Percentiles rank a stretch among this genome's conserved stretches.
Evolutionary conservation across 164 flowering plant species (phyloP).

Genomic region (Buxus sempervirens): DNA sequence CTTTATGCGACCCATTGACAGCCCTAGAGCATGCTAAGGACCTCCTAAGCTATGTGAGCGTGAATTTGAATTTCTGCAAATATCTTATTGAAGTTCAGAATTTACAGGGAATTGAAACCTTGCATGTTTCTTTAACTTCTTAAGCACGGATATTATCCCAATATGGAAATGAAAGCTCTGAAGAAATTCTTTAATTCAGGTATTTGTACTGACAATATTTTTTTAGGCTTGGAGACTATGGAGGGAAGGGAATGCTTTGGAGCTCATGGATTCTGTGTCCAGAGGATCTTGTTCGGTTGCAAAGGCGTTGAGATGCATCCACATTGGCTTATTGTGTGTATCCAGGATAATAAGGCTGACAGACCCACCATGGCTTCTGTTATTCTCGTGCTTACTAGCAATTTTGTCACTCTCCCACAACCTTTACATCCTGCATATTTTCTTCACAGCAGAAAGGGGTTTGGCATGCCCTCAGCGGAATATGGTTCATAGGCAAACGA

Average conservation of each 20-base stretch:
- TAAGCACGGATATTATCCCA: no score
- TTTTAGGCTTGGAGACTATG: conserved; percentile 61
- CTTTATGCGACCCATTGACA: no score
- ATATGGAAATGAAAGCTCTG: no score
- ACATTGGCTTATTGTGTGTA: conserved; percentile 49
- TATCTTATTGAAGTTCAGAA: no score
- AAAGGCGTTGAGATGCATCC: conserved; percentile 41
- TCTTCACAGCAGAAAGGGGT: neutral
- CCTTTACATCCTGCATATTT: conserved; percentile 38
- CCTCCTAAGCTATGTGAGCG: no score
- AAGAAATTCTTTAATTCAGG: no score
- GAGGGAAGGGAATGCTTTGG: conserved; percentile 26
- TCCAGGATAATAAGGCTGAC: conserved; percentile 32
- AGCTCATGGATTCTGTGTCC: conserved; percentile 32
- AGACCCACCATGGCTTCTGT: conserved; percentile 54
- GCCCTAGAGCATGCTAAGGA: no score
- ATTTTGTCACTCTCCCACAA: conserved; percentile 24
- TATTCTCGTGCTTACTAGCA: conserved; percentile 34
- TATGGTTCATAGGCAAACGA: conserved; percentile 15
- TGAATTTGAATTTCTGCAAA: no score
- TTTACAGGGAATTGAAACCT: no score
- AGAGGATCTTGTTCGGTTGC: conserved; percentile 7
- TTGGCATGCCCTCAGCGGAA: neutral
- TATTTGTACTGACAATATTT: no score
- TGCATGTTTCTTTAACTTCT: no score